Conservation (phyloP, 352 stramenopile species). For the Globisporangium cederbergense region DNA sequence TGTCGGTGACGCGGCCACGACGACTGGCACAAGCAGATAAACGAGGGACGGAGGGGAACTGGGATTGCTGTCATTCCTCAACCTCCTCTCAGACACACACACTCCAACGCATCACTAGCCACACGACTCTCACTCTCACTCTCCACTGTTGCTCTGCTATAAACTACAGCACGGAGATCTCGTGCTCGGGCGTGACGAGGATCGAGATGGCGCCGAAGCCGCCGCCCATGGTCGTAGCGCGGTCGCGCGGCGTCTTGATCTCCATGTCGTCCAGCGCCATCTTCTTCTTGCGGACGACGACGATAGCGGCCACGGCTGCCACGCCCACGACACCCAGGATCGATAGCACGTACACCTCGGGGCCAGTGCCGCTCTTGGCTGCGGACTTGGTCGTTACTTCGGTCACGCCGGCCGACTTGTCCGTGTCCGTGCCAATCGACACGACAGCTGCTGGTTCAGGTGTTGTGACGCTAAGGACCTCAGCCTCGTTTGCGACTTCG, state of each 20-base stretch:
- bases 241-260: constrained; percentile 43
- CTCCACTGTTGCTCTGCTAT: neutral
- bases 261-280: constrained; percentile 47
- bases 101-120: neutral
- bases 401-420: constrained; percentile 26
- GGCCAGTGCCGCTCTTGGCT: neutral
- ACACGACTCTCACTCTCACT: neutral
- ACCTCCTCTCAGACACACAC: neutral
- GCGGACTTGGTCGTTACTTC: constrained; percentile 34
- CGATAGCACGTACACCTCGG: constrained; percentile 30
- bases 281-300: constrained; percentile 70
- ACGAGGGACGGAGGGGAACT: neutral
- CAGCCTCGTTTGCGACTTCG: constrained; percentile 9
- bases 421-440: constrained; percentile 10
- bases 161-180: constrained; percentile 33
- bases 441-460: neutral
- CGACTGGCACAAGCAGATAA: no score
- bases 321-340: constrained; percentile 33
- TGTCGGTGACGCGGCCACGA: no score
- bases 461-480: neutral
- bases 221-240: constrained; percentile 19
- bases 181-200: constrained; percentile 50
- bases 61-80: neutral
- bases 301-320: constrained; percentile 46
- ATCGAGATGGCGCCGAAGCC: constrained; percentile 23